Percentiles rank a stretch among this genome's conserved stretches.
These are phyloP conservation scores for Phtheirospermum japonicum DNA, from an alignment of 257 asterid species.

Conservation along the genomic window DNA sequence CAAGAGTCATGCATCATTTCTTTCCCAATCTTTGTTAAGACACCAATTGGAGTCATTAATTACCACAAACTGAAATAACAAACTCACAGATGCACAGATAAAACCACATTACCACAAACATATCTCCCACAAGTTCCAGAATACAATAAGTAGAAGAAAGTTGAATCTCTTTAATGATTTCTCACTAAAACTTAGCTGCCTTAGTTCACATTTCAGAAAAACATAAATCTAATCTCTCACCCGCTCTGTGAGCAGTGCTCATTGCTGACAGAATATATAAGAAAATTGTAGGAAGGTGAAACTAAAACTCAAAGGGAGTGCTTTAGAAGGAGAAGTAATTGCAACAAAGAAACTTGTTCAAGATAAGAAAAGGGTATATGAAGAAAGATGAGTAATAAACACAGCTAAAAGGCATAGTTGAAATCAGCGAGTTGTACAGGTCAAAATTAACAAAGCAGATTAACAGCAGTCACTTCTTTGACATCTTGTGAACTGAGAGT, in stretches of 20 bases:
- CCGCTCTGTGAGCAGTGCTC: too few relatives aligned
- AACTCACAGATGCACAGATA: background rate
- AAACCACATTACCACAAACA: background rate
- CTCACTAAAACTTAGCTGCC: background rate
- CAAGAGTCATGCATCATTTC: background rate
- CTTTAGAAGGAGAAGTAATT: background rate
- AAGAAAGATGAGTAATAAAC: background rate
- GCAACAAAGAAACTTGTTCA: conserved; percentile 2
- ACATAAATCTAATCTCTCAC: too few relatives aligned
- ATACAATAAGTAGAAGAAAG: background rate
- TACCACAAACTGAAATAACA: background rate
- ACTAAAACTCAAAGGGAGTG: conserved; percentile 8
- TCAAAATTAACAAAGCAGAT: background rate
- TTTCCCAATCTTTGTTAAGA: background rate
- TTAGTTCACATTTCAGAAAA: background rate
- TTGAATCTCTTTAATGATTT: background rate
- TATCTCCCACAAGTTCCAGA: background rate
- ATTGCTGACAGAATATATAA: too few relatives aligned
- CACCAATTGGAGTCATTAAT: background rate
- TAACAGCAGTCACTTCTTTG: background rate
- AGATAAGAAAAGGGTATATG: background rate
- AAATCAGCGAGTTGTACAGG: background rate
- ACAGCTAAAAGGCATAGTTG: background rate
- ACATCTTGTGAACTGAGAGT: too few relatives aligned
- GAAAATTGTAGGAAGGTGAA: background rate